A percentile compares a stretch with the other conserved stretches of the same genome.
phyloP scores from a whole-genome alignment of 2,329 filamentous ascomycete genomes.

The Biscogniauxia marginata region DNA sequence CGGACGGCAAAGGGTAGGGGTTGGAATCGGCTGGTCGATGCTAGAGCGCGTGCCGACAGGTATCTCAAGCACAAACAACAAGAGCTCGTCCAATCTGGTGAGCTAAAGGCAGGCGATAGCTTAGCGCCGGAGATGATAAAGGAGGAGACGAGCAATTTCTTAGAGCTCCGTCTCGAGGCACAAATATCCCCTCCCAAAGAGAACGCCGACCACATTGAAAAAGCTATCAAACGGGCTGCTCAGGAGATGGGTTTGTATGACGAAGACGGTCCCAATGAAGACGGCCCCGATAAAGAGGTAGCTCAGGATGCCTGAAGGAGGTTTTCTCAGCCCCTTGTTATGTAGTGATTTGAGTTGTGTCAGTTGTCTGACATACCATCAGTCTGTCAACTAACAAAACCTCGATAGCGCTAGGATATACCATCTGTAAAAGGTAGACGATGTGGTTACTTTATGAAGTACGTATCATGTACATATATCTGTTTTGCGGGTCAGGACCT shows the following conservation, averaged over 20 bases:
- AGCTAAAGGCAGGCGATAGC: slow-evolving; percentile 30
- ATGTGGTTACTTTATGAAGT: too few species aligned
- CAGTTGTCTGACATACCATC: too few species aligned
- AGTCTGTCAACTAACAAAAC: too few species aligned
- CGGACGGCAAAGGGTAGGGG: slow-evolving; percentile 37
- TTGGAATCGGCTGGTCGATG: slow-evolving; percentile 41
- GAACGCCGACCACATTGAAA: slow-evolving; percentile 1
- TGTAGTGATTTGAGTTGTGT: too few species aligned
- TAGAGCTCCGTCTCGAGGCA: slow-evolving; percentile 40
- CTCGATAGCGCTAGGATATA: too few species aligned
- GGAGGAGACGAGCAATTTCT: slow-evolving; percentile 42
- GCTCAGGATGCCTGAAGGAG: neutral
- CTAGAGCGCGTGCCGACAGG: slow-evolving; percentile 43
- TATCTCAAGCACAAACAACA: slow-evolving; percentile 31
- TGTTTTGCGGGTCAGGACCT: too few species aligned
- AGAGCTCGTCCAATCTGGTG: slow-evolving; percentile 24
- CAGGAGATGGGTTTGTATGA: slow-evolving; percentile 23
- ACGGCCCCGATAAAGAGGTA: slow-evolving; percentile 3
- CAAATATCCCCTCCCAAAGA: slow-evolving; percentile 5
- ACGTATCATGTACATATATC: too few species aligned
- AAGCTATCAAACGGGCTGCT: slow-evolving; percentile 16
- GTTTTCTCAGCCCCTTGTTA: too few species aligned
- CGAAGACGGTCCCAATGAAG: too few species aligned
- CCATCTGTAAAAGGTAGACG: too few species aligned
- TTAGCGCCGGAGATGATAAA: slow-evolving; percentile 37